phyloP scores from a whole-genome alignment of 495 filamentous ascomycete species.

The Amphirosellinia nigrospora region DNA sequence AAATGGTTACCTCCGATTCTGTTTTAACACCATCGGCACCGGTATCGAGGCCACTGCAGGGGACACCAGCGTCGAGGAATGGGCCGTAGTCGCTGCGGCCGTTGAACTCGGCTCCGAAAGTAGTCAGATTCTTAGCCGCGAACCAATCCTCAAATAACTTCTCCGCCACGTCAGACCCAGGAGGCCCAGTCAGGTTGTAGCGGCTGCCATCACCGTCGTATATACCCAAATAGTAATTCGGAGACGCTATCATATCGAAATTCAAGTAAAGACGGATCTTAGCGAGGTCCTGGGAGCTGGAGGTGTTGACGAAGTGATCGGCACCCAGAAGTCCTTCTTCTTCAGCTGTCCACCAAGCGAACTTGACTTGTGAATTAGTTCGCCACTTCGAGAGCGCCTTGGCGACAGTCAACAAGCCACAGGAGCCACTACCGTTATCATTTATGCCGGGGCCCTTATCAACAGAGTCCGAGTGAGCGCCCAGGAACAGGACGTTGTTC shows the following conservation, averaged over 20 bases:
- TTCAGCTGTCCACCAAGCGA: slow-evolving; percentile 73
- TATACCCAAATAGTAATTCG: slow-evolving; percentile 71
- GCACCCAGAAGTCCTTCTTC: slow-evolving; percentile 71
- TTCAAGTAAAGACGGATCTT: slow-evolving; percentile 74
- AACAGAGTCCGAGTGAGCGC: slow-evolving; percentile 75
- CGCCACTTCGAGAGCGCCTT: slow-evolving; percentile 62
- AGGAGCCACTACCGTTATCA: slow-evolving; percentile 70
- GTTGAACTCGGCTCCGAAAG: slow-evolving; percentile 61
- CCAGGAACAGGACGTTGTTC: slow-evolving; percentile 66
- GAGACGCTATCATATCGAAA: slow-evolving; percentile 80
- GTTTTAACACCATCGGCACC: slow-evolving; percentile 74
- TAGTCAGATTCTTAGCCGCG: slow-evolving; percentile 45
- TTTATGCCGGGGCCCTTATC: slow-evolving; percentile 68
- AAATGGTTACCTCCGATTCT: slow-evolving; percentile 58
- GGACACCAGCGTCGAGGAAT: slow-evolving; percentile 68
- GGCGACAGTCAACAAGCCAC: slow-evolving; percentile 69
- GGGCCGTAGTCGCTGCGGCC: slow-evolving; percentile 73
- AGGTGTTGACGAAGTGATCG: slow-evolving; percentile 58
- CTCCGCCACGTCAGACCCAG: slow-evolving; percentile 69
- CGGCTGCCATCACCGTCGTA: slow-evolving; percentile 73
- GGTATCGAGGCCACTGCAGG: slow-evolving; percentile 70
- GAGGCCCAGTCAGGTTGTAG: slow-evolving; percentile 66
- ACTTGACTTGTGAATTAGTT: slow-evolving; percentile 71
- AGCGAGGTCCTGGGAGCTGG: slow-evolving; percentile 47
- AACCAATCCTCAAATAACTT: slow-evolving; percentile 68